These are phyloP conservation scores for Aspergillus japonicus DNA, from an alignment of 2,329 filamentous ascomycete genomes.

Conservation along the genomic window DNA sequence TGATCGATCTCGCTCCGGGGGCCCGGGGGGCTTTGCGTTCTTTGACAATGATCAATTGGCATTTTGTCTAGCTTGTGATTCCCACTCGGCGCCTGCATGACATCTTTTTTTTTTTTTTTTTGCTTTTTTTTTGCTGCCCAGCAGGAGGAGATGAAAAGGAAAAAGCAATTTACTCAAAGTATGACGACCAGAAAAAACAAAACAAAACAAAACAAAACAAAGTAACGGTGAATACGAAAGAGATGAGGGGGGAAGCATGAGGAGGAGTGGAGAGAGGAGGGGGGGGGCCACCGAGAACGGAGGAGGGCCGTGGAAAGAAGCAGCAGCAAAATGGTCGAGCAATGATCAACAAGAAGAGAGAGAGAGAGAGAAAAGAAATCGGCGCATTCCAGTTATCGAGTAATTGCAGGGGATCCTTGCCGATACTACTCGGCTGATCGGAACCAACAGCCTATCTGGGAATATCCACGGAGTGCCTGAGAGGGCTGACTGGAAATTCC, in stretches of 20 bases:
- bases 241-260: neutral
- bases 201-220: too few relatives aligned
- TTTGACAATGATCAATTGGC: neutral
- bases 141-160: neutral
- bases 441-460: neutral
- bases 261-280: neutral
- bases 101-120: conserved; percentile 5
- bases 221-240: neutral
- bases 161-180: neutral
- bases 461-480: neutral
- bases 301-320: neutral
- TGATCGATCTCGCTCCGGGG: neutral
- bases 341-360: neutral
- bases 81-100: neutral
- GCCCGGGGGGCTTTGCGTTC: neutral
- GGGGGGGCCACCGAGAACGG: neutral
- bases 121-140: neutral
- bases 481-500: neutral
- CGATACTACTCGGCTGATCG: neutral
- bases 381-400: neutral
- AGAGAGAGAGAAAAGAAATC: neutral
- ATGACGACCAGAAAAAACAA: neutral
- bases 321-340: neutral
- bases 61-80: neutral
- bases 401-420: neutral